Evolutionary conservation across 2,329 filamentous ascomycete genomes (phyloP), one percentile per base, ranked within the genome.

Genomic region (Paramyrothecium sp.): DNA sequence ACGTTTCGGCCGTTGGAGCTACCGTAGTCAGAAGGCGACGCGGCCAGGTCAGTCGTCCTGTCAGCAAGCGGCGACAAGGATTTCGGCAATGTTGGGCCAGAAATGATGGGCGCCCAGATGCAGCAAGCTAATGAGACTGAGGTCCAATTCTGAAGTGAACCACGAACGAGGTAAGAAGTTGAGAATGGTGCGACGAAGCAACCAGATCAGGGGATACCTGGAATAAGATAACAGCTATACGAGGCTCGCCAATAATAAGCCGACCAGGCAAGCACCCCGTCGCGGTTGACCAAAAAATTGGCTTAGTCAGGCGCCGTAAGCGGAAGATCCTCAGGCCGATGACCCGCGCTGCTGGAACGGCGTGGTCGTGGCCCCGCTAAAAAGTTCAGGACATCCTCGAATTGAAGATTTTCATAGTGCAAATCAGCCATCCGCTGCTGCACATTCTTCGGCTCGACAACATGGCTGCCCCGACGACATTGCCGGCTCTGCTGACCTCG

Each of bases 401-500:
- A 41, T 57, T 55, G 46, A 67, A 67, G 62, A 66, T 68, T 68
- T 68, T 59, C 60, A 61, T 51, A 26, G 17, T 54, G 54, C 34
- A 44, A 44, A 44, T 44, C 60, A 55, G 50, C 21, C 49, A 60
- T 69, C 54, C 63, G 65, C 48, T 61, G 64, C 21, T 63, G 63
- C 41, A 58, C 72, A 4, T 44, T 16, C 38, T 5, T 4, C n/a
- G 38, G 13, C 13, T 44, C 38, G 38, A 19, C 38, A 44, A 61
- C 61, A 73, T 86, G 78, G 78, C 85, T 21, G 74, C 80, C 50
- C 73, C 77, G 47, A 75, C 76, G 19, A 79, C 81, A 17, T 65
- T 85, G 46, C 73, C 82, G 56, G 77, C 75, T 16, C 66, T 85
- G 53, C 66, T 86, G 59, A 78, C 81, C 38, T 82, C 82, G 1